Evolutionary conservation across 1,139 yeast species (phyloP), one percentile per base, ranked within the genome.

Genomic region (Yamadazyma friedrichii): DNA sequence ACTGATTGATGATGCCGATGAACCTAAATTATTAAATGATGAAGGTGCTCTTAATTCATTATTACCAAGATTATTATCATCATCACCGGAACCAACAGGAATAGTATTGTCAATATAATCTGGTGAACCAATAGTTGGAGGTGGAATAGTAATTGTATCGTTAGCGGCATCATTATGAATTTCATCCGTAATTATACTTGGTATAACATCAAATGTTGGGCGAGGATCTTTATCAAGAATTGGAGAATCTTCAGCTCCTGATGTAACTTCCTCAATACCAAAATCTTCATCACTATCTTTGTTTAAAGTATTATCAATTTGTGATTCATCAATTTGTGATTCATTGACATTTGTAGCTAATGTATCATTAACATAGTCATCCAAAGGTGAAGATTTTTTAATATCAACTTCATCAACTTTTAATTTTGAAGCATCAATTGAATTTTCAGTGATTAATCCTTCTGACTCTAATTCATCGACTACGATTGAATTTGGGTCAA

Each of bases 161-260:
- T 20, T 20, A 8, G 24, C 8, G 5, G 4, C 15, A 20, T 27
- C 25, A 11, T 31, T 36, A 16, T n/a, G 35, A 6, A 33, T 41
- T 3, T 36, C 37, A 16, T 57, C 54, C 16, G 55, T 58, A 13
- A 62, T 64, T 15, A 62, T 54, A 38, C 59, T 63, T 2, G 72
- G 67, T 10, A 55, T 53, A 3, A 51, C 48, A 35, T 64, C 70
- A 46, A 67, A 66, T 3, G 54, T 62, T 1, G 74, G 74, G 32
- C 63, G 56, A 39, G 64, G 55, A 3, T 55, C 58, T 31, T 52
- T 53, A 6, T 67, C 65, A 17, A 64, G 48, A 15, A 52, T 47
- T 2, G 58, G 52, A 11, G 57, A 58, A 25, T 55, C 60, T 10
- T 49, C 53, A 8, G 42, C 49, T 13, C 43, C 47, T 13, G 45